Conservation (phyloP, 2,329 filamentous ascomycete species). For the Claviceps lovelessii region DNA sequence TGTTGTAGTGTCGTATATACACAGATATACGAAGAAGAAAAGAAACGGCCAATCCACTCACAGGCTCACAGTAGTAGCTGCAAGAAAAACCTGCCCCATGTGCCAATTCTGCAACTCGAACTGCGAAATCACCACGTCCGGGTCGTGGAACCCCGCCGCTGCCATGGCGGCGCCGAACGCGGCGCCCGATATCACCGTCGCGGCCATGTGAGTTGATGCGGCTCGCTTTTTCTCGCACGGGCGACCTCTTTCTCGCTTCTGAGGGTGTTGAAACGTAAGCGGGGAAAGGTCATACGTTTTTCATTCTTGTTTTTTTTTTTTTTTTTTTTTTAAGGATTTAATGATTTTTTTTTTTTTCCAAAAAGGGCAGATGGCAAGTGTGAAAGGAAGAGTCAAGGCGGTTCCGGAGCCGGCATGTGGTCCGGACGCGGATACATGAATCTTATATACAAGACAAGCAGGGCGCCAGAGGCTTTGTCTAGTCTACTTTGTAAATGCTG, state of each 20-base stretch:
- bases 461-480: not conserved
- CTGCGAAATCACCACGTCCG: conserved; percentile 45
- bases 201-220: not conserved
- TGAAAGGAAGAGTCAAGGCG: too few relatives aligned
- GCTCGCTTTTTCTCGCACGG: too few relatives aligned
- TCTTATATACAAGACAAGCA: not conserved
- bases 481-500: not conserved
- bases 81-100: conserved; percentile 51
- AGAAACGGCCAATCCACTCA: conserved; percentile 22
- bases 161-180: conserved; percentile 48
- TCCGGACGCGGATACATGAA: too few relatives aligned
- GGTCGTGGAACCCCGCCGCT: conserved; percentile 45
- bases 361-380: too few relatives aligned
- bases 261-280: too few relatives aligned
- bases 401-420: too few relatives aligned
- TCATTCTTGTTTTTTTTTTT: too few relatives aligned
- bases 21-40: not conserved
- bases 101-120: conserved; percentile 47
- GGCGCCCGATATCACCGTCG: conserved; percentile 29
- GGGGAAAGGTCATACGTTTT: too few relatives aligned
- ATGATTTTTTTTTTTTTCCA: too few relatives aligned
- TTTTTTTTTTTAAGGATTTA: too few relatives aligned
- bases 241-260: not conserved
- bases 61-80: conserved; percentile 47
- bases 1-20: not conserved